Evolutionary conservation across 1,284 basidiomycete species (phyloP).

Genomic region (Austroboletus niveus): DNA sequence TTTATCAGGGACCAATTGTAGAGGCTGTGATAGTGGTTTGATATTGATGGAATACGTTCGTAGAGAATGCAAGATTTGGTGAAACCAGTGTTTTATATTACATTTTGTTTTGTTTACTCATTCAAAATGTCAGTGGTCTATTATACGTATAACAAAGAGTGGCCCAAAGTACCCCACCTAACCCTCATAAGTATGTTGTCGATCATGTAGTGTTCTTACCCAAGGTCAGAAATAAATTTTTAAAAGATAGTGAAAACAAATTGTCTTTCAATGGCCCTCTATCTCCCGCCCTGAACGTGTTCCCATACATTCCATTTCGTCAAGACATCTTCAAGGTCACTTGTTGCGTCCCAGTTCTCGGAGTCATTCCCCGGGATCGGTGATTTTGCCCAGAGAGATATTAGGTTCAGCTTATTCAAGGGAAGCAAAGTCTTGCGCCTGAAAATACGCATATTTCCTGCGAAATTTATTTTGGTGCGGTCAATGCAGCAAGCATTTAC

Average conservation of each 20-base stretch:
- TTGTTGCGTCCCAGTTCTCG: not conserved
- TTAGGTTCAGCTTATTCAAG: slow-evolving; percentile 2
- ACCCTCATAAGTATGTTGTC: too few species aligned
- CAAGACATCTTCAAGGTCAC: slow-evolving; percentile 13
- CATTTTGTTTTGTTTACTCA: too few species aligned
- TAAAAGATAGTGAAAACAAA: too few species aligned
- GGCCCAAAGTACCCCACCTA: too few species aligned
- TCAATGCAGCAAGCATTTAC: slow-evolving; percentile 25
- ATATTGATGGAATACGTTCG: too few species aligned
- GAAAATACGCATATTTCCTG: slow-evolving; percentile 14
- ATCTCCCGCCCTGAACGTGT: slow-evolving; percentile 4
- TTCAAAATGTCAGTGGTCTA: too few species aligned
- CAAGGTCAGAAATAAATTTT: too few species aligned
- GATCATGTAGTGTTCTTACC: too few species aligned
- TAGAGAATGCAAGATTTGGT: too few species aligned
- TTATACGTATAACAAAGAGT: too few species aligned
- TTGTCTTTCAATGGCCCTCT: too few species aligned
- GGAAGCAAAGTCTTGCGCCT: not conserved
- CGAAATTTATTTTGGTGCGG: slow-evolving; percentile 12
- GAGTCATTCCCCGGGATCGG: not conserved
- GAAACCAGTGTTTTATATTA: too few species aligned
- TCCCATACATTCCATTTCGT: slow-evolving; percentile 25
- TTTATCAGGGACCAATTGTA: slow-evolving; percentile 13
- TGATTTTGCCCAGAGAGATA: slow-evolving; percentile 5
- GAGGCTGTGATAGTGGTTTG: not conserved